Conservation (phyloP, 495 filamentous ascomycete species). For the Trichocladium antarcticum region DNA sequence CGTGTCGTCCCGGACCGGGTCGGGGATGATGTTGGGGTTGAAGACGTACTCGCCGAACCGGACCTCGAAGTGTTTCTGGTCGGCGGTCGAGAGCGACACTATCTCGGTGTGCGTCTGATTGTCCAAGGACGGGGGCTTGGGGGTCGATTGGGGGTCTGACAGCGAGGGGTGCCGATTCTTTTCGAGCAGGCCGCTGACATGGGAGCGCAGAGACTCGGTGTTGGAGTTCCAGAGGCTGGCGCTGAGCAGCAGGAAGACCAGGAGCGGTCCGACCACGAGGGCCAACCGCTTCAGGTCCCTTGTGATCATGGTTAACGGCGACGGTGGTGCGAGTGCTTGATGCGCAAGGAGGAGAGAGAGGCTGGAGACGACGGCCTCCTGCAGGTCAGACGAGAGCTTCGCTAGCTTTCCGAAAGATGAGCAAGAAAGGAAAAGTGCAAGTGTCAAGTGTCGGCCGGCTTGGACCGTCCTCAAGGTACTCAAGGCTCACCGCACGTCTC, state of each 20-base stretch:
- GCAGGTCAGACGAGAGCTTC: no score
- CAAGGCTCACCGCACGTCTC: no score
- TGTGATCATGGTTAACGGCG: constrained; percentile 19
- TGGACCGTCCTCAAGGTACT: no score
- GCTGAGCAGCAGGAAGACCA: constrained; percentile 18
- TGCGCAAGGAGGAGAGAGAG: not conserved
- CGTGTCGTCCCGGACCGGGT: constrained; percentile 31
- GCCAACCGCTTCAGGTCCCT: constrained; percentile 24
- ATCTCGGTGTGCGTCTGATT: constrained; percentile 26
- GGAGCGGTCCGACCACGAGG: constrained; percentile 20
- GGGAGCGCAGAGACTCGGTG: not conserved
- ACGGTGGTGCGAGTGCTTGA: not conserved
- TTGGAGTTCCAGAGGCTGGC: constrained; percentile 14
- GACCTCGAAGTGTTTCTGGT: constrained; percentile 35
- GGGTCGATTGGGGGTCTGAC: not conserved
- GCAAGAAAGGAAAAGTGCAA: no score
- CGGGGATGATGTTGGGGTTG: constrained; percentile 47
- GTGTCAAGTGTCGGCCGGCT: no score
- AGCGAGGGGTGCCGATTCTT: not conserved
- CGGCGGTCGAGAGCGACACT: constrained; percentile 32
- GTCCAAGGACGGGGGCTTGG: not conserved
- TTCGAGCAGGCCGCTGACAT: constrained; percentile 6
- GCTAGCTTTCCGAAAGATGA: no score
- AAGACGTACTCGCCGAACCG: constrained; percentile 30
- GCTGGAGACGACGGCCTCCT: not conserved